Evolutionary conservation across 2,329 filamentous ascomycete genomes (phyloP).

Genomic region (Waltergamsia citrina): DNA sequence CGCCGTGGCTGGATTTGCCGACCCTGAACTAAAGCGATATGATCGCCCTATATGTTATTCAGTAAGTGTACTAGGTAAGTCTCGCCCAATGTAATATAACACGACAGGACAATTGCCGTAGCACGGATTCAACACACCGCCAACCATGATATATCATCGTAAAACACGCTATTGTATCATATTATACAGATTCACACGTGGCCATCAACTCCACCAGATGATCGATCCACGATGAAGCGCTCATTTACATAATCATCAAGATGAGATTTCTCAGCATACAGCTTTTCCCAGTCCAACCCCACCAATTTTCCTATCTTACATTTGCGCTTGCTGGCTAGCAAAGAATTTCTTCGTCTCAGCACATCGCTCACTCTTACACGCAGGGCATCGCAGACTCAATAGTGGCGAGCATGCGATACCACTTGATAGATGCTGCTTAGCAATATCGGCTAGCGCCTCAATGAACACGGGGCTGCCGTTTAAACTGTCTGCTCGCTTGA

Average conservation of each 20-base stretch:
- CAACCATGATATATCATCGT: too few species aligned
- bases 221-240: too few species aligned
- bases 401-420: conserved; percentile 64
- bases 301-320: conserved; percentile 8
- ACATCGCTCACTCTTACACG: conserved; percentile 85
- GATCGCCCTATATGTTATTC: too few species aligned
- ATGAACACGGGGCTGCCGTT: conserved; percentile 92
- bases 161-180: too few species aligned
- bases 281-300: conserved; percentile 1
- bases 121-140: too few species aligned
- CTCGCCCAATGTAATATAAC: too few species aligned
- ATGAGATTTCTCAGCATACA: background rate
- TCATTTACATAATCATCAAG: background rate
- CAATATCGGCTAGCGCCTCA: conserved; percentile 77
- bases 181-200: too few species aligned
- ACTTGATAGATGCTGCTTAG: conserved; percentile 66
- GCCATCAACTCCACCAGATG: too few species aligned
- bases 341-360: conserved; percentile 66
- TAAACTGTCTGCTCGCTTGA: conserved; percentile 85
- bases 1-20: too few species aligned
- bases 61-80: too few species aligned
- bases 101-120: too few species aligned
- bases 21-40: too few species aligned
- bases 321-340: conserved; percentile 26
- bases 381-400: conserved; percentile 86